Evolutionary conservation across 306 rosid genomes (phyloP).

Genomic region (Begonia peltatifolia): DNA sequence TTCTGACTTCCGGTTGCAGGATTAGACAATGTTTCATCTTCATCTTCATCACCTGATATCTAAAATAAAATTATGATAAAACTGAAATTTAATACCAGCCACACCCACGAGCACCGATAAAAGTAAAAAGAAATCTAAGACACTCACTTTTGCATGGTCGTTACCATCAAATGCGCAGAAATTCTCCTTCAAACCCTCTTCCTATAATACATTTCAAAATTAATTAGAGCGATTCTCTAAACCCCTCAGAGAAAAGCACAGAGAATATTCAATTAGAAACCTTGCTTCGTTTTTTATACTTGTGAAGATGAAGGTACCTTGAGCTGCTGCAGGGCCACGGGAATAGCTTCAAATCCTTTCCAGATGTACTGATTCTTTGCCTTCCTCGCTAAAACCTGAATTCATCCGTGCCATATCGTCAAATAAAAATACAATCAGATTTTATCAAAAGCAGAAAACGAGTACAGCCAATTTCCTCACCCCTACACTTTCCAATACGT

Average conservation of each 20-base stretch:
- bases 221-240: not conserved
- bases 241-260: too few species aligned
- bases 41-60: slow-evolving; percentile 67
- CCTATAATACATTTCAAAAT: slow-evolving; percentile 22
- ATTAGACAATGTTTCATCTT: slow-evolving; percentile 33
- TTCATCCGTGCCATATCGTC: too few species aligned
- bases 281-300: too few species aligned
- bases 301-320: slow-evolving; percentile 24
- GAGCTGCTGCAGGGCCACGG: slow-evolving; percentile 42
- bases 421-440: not conserved
- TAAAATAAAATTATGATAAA: not conserved
- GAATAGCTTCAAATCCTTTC: slow-evolving; percentile 76
- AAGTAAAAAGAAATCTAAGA: not conserved
- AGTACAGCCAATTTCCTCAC: slow-evolving; percentile 12
- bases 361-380: slow-evolving; percentile 84
- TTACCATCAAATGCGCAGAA: slow-evolving; percentile 18
- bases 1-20: slow-evolving; percentile 60
- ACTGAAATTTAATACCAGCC: not conserved
- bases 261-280: too few species aligned
- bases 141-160: slow-evolving; percentile 32
- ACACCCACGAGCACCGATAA: not conserved
- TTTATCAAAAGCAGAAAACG: not conserved
- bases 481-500: slow-evolving; percentile 80
- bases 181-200: slow-evolving; percentile 43
- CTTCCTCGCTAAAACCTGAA: slow-evolving; percentile 33